Percentiles rank a stretch among this genome's conserved stretches.
These are phyloP conservation scores for Hypoxylon cercidicola DNA, from an alignment of 495 filamentous ascomycete genomes.

Conservation along the genomic window DNA sequence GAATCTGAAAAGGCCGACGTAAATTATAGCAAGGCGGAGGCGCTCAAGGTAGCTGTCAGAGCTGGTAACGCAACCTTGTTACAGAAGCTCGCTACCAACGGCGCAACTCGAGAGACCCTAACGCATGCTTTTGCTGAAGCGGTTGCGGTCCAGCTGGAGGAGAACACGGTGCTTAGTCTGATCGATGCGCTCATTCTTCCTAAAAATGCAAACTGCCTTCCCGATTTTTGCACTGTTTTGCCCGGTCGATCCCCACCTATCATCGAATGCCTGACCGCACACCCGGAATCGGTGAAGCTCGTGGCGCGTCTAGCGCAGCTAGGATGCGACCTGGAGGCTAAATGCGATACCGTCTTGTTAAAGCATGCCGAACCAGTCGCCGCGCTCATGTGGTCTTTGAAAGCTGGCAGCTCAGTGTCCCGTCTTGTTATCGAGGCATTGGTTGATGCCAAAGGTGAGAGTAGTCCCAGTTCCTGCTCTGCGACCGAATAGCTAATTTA, in stretches of 20 bases:
- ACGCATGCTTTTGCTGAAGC: not conserved
- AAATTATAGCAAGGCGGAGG: not conserved
- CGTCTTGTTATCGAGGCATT: not conserved
- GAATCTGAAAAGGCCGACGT: not conserved
- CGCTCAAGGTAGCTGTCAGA: not conserved
- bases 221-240: not conserved
- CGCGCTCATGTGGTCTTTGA: slow-evolving; percentile 1
- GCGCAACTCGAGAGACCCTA: not conserved
- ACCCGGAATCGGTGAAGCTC: not conserved
- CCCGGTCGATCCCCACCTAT: not conserved
- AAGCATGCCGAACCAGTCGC: not conserved
- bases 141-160: not conserved
- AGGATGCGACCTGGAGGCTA: not conserved
- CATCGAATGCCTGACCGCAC: not conserved
- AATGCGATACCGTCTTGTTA: not conserved
- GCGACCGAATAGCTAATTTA: not conserved
- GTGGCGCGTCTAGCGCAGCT: not conserved
- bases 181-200: not conserved
- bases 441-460: not conserved
- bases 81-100: not conserved
- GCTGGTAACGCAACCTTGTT: not conserved
- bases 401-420: not conserved
- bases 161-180: not conserved
- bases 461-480: not conserved
- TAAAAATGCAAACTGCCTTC: not conserved